Base-by-base conservation (phyloP, 164 flowering plant genomes). In the Dillenia turbinata region DNA sequence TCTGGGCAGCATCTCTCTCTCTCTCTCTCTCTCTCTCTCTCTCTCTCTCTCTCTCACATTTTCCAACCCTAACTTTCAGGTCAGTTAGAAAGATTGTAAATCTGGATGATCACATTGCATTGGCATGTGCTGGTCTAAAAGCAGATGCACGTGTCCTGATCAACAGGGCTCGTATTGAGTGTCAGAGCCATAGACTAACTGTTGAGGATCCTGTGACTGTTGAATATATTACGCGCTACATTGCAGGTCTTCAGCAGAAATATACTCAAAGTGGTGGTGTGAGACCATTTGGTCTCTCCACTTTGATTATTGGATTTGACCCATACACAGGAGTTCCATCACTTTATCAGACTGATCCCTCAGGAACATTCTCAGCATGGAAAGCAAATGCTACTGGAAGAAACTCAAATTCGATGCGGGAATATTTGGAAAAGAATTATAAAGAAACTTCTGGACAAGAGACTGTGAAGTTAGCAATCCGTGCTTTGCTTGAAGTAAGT, bases 241-340 rank as follows among this genome's bases (percentile, higher is more conserved):
- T 93, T 66, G 98, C 98, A 58, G 97, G 98, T 26, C 92, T 93
- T 71, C 97, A 93, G 71, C 98, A 90, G 69, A 93, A 93, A 81
- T 93, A 93, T 63, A 93, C 98, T 5, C 98, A 93, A 63, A 93
- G 98, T 80, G 97, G 98, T 73, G 98, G 98, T 74, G 98, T 90
- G 54, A 81, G 98, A 59, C 98, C 98, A 58, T 93, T 90, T 81
- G 98, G 98, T 44, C 90, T 93, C 61, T 93, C 98, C 43, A 93
- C 97, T 48, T 77, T 93, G 78, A 88, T 92, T 67, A 84, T 89
- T 44, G 99, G 99, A 40, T 94, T 94, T 79, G 99, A 94, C 54
- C 99, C 99, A 3, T 79, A 94, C 73, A 83, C 89, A 8, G 80
- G 83, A 51, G 77, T 79, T 43, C 98, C 98, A 19, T 74, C 97